phyloP scores from a whole-genome alignment of 768 basidiomycete species.

The Boletus subcaerulescens region DNA sequence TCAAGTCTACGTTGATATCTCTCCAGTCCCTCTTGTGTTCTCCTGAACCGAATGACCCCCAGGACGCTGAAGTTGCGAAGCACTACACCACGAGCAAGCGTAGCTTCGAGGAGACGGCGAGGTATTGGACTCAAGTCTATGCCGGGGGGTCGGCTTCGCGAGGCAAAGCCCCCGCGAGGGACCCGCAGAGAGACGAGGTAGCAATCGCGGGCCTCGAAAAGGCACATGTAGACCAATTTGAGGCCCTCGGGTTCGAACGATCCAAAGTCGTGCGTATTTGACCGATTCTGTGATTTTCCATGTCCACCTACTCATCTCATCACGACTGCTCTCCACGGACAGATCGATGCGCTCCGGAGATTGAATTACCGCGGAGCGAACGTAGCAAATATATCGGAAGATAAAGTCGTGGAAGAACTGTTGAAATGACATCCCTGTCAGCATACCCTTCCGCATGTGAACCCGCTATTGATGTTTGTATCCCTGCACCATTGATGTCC shows the following conservation, averaged over 20 bases:
- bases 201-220: slow-evolving; percentile 78
- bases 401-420: slow-evolving; percentile 83
- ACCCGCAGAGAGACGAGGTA: slow-evolving; percentile 43
- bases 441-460: slow-evolving; percentile 27
- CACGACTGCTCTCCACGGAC: not conserved
- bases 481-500: slow-evolving; percentile 22
- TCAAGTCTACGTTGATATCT: slow-evolving; percentile 94
- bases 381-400: slow-evolving; percentile 75
- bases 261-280: slow-evolving; percentile 73
- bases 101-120: slow-evolving; percentile 89
- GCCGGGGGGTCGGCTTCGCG: slow-evolving; percentile 66
- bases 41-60: slow-evolving; percentile 94
- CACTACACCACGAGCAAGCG: slow-evolving; percentile 87
- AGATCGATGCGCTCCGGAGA: slow-evolving; percentile 88
- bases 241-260: slow-evolving; percentile 77
- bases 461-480: slow-evolving; percentile 22
- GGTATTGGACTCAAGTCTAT: slow-evolving; percentile 92
- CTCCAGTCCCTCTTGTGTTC: slow-evolving; percentile 90
- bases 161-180: slow-evolving; percentile 33
- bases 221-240: slow-evolving; percentile 83
- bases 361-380: slow-evolving; percentile 87
- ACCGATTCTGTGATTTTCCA: no score
- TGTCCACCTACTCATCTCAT: not conserved
- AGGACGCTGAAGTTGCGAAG: slow-evolving; percentile 97
- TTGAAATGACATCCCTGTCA: slow-evolving; percentile 48